Evolutionary conservation across 2,329 filamentous ascomycete genomes (phyloP), one percentile per base, ranked within the genome.

Genomic region (Orbilia oligospora): DNA sequence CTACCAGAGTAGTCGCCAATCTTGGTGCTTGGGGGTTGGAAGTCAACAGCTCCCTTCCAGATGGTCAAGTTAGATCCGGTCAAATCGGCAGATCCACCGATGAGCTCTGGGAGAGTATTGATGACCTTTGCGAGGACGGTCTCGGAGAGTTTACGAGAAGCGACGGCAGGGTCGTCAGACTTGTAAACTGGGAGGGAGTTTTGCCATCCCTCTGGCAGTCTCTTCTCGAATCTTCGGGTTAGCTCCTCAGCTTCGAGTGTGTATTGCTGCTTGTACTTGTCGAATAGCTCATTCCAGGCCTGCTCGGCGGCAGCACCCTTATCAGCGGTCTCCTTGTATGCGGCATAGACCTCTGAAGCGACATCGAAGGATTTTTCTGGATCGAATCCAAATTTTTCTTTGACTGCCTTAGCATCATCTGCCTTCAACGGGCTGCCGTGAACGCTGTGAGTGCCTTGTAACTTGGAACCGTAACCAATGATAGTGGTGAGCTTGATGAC

Each of bases 11-110:
- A 97, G 86, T 95, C 91, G 84, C 96, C 96, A 83, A 99, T 92
- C 81, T 92, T 92, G 81, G 90, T 91, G 83, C 89, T 88, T 77
- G 93, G 93, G 81, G 94, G 93, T 89, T 99, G 96, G 91, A 99
- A 98, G 88, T 99, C 96, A 82, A 95, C 90, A 72, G 96, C 95
- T 70, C 90, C 89, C 92, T 98, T 99, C 94, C 94, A 97, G 85
- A 94, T 91, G 82, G 96, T 99, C 88, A 98, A 91, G 90, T 99
- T 99, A 85, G 96, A 98, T 84, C 93, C 93, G 85, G 96, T 99
- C 89, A 99, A 86, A 89, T 99, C 96, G 83, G 96, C 96, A 81
- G 96, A 99, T 83, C 96, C 96, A 85, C 95, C 97, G 80, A 99
- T 86, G 76, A 99, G 91, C 87, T 98, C 96, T 81, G 96, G 96